Evolutionary conservation across 768 basidiomycete genomes (phyloP), one percentile per base, ranked within the genome.

Genomic region (Phylloporus sp.): DNA sequence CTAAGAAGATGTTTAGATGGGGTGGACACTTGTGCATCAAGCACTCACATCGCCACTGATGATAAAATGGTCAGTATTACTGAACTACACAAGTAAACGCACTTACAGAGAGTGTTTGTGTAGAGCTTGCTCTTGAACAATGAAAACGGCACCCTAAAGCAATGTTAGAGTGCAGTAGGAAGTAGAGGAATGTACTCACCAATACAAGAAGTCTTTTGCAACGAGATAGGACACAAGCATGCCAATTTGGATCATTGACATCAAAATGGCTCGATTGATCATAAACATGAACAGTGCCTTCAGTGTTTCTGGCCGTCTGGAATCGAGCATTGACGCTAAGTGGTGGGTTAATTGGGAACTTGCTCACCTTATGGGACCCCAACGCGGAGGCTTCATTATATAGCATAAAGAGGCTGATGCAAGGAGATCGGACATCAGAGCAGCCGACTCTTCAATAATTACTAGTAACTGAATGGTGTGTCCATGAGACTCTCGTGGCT

Each of bases 41-140:
- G 35, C 16, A 29, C 47, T 49, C 31, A 59, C 58, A 59, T 59
- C 24, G 57, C 57, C 44, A 59, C 58, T 59, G 24, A 31, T 20
- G 24, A n/a, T n/a, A 9, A 26, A 22, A 49, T 10, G 3, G n/a
- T 59, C 31, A 46, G 34, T 5, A 48, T 11, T 18, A 10, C 15
- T n/a, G 27, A 36, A 22, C 13, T 39, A 18, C 24, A 26, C 6
- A 12, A 13, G 13, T n/a, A 40, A 34, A 34, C 23, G 18, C 47
- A 9, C 60, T 45, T 40, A 61, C 60, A 42, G 6, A 61, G 53
- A 4, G 60, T 61, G 34, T 61, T 61, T 10, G 60, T 53, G 32
- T 61, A 61, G 13, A 61, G 53, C 20, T 61, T 61, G 49, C 59
- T 61, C 57, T 61, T 61, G 54, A 51, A 58, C 23, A 61, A n/a